A percentile compares a stretch with the other conserved stretches of the same genome.
These are phyloP conservation scores for Fusarium musae DNA, from an alignment of 2,329 filamentous ascomycete species.

Conservation along the genomic window DNA sequence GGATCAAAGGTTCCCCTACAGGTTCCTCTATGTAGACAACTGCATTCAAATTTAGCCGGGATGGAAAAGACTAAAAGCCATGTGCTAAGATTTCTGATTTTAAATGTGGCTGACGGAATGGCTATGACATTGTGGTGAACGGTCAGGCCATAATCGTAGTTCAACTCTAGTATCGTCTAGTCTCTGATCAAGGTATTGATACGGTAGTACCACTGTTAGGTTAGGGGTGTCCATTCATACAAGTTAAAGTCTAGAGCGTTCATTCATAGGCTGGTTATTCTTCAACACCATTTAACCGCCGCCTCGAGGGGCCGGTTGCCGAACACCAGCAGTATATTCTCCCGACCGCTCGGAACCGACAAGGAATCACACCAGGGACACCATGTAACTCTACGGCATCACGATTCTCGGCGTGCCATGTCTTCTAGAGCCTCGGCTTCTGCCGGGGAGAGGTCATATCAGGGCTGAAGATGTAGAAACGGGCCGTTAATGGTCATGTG, in stretches of 20 bases:
- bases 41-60: conserved; percentile 23
- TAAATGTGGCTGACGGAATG: conserved; percentile 5
- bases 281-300: conserved; percentile 9
- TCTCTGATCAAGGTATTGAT: not conserved
- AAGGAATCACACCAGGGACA: conserved; percentile 2
- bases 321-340: conserved; percentile 6
- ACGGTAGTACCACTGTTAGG: not conserved
- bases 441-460: not conserved
- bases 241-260: not conserved
- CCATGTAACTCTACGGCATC: not conserved
- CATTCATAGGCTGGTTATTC: conserved; percentile 8
- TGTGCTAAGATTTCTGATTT: not conserved
- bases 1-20: conserved; percentile 10
- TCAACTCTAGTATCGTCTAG: conserved; percentile 4
- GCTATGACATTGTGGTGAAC: not conserved
- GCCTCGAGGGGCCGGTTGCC: not conserved
- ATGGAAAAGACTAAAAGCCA: not conserved
- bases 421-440: not conserved
- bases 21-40: not conserved
- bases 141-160: conserved; percentile 21
- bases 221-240: not conserved
- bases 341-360: conserved; percentile 13
- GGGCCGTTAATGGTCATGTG: conserved; percentile 21
- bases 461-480: not conserved
- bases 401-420: not conserved